These are phyloP conservation scores for Fonsecaea monophora DNA, from an alignment of 2,329 filamentous ascomycete species.

Conservation along the genomic window DNA sequence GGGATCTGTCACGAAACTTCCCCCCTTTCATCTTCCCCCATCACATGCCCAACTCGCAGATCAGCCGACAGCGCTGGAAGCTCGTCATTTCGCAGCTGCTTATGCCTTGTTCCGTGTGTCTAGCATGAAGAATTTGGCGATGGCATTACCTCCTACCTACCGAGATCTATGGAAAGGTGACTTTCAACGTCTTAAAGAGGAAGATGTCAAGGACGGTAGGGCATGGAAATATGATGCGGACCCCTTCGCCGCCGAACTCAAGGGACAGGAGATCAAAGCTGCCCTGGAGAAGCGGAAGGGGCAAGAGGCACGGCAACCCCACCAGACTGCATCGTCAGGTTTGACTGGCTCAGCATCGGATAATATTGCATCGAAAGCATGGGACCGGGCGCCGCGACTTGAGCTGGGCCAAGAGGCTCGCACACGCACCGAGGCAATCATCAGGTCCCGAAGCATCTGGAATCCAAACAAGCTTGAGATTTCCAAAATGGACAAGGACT, in stretches of 20 bases:
- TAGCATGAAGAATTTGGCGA: constrained; percentile 95
- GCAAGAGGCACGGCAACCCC: constrained; percentile 66
- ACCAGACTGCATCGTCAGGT: constrained; percentile 58
- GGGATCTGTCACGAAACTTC: constrained; percentile 73
- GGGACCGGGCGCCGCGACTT: constrained; percentile 85
- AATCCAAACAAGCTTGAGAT: constrained; percentile 79
- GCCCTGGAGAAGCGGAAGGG: constrained; percentile 79
- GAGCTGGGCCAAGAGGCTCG: constrained; percentile 88
- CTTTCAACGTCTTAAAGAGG: constrained; percentile 80
- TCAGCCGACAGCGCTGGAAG: constrained; percentile 83
- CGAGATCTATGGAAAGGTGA: constrained; percentile 87
- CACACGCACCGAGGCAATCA: constrained; percentile 76
- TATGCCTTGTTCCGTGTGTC: constrained; percentile 90
- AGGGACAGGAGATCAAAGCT: constrained; percentile 78
- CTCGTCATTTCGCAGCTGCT: constrained; percentile 89
- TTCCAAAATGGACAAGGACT: constrained; percentile 61
- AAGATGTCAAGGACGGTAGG: constrained; percentile 76
- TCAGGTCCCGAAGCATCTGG: constrained; percentile 82
- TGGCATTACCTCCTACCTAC: constrained; percentile 90
- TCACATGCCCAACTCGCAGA: constrained; percentile 77
- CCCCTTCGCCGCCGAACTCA: constrained; percentile 78
- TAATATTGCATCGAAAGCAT: constrained; percentile 67
- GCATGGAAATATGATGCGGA: constrained; percentile 96
- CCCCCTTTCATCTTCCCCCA: constrained; percentile 80
- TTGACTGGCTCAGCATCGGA: constrained; percentile 39